Evolutionary conservation across 2,329 filamentous ascomycete species (phyloP), one percentile per base, ranked within the genome.

Genomic region (Fusarium xylarioides): DNA sequence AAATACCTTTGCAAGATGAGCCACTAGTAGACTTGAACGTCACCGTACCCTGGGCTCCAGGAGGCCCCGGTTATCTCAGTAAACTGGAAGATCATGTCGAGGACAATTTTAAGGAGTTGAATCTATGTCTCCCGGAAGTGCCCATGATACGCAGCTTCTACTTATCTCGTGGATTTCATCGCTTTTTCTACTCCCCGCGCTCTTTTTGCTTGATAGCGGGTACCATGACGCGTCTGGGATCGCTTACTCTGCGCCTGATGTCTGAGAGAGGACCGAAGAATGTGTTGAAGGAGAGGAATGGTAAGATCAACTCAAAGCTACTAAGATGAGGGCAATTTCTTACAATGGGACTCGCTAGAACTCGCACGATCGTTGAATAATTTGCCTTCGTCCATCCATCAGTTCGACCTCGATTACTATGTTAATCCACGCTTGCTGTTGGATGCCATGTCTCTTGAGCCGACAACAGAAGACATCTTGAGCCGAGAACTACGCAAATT

Each of bases 191-290:
- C 18, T 42, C 47, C 2, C 37, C 70, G 4, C 19, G 18, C 2
- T 56, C 46, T 9, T 16, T 73, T 10, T 52, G 50, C 11, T 32
- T 61, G 4, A 50, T 73, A 42, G 54, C 46, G 1, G 46, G 35
- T 16, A 70, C 32, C 10, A 73, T 73, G 69, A 3, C 42, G 1
- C 44, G 50, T 5, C 18, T 73, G 19, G 49, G 26, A 32, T 6
- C 11, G 3, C 34, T 55, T 15, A 1, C 1, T 7, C 42, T 47
- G 4, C 2, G 4, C 4, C 23, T 70, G 8, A 19, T 14, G 18
- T 50, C 61, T 9, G 7, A 11, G 3, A 37, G 47, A 7, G 52
- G 30, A 7, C 4, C 14, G 5, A 7, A 37, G 1, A 5, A 15
- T n/a, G 21, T 32, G 5, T 35, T 52, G 21, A 32, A 63, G 2